phyloP scores from a whole-genome alignment of 495 filamentous ascomycete species.

The Annulohypoxylon bovei region DNA sequence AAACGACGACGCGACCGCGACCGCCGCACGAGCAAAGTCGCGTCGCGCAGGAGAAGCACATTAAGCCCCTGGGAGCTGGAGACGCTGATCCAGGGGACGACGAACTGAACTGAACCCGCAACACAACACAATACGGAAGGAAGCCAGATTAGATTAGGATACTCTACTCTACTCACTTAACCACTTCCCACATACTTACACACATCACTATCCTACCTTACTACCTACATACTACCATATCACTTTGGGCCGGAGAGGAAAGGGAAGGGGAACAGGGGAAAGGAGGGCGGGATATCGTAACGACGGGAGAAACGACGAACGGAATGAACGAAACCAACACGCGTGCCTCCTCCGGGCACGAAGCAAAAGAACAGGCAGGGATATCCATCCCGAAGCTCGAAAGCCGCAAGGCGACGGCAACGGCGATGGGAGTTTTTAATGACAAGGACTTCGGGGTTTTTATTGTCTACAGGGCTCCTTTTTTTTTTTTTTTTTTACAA shows the following conservation, averaged over 20 bases:
- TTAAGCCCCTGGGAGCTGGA: slow-evolving; percentile 77
- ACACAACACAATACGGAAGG: not conserved
- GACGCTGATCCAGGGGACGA: slow-evolving; percentile 61
- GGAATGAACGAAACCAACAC: not conserved
- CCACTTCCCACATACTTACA: not conserved
- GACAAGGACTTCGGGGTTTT: not conserved
- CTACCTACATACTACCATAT: not conserved
- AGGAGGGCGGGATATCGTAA: not conserved
- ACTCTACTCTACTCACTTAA: not conserved
- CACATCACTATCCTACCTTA: not conserved
- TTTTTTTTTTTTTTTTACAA: not conserved
- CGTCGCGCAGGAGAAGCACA: slow-evolving; percentile 71
- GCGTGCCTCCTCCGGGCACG: not conserved
- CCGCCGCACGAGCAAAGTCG: slow-evolving; percentile 54
- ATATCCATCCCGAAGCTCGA: not conserved
- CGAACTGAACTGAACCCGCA: too few species aligned
- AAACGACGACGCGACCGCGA: slow-evolving; percentile 58
- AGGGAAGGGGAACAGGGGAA: not conserved
- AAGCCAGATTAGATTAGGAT: not conserved
- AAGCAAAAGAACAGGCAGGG: not conserved
- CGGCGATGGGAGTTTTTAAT: not conserved
- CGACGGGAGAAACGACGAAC: not conserved
- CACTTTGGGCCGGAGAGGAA: not conserved
- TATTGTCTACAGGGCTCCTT: too few species aligned
- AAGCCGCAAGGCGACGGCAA: not conserved